phyloP scores from a whole-genome alignment of 768 basidiomycete genomes.

The Mycena metata region DNA sequence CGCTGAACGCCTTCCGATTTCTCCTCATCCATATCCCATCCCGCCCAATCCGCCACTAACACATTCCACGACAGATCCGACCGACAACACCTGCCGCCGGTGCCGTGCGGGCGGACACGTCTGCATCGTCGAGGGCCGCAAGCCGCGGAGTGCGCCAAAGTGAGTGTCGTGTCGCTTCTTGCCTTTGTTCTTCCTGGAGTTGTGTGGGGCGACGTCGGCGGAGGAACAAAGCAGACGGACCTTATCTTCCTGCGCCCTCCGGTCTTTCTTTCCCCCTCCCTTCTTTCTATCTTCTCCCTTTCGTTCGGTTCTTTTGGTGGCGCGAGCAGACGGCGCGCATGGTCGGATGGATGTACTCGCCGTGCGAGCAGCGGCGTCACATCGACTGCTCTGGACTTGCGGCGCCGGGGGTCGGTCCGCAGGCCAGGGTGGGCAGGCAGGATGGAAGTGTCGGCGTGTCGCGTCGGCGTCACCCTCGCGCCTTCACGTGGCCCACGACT shows the following conservation, averaged over 20 bases:
- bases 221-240: not conserved
- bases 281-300: slow-evolving; percentile 1
- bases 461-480: not conserved
- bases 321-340: slow-evolving; percentile 8
- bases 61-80: not conserved
- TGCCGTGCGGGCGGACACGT: slow-evolving; percentile 80
- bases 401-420: slow-evolving; percentile 6
- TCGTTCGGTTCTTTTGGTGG: not conserved
- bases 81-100: slow-evolving; percentile 80
- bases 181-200: not conserved
- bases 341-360: not conserved
- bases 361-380: not conserved
- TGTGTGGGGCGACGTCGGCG: not conserved
- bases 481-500: not conserved
- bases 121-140: slow-evolving; percentile 88
- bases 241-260: too few species aligned
- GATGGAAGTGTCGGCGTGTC: not conserved
- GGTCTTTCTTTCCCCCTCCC: not conserved
- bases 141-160: slow-evolving; percentile 85
- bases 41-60: not conserved
- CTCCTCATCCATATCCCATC: not conserved
- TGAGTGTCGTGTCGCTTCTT: slow-evolving; percentile 59
- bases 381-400: slow-evolving; percentile 5
- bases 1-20: too few species aligned
- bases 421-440: not conserved